phyloP scores from a whole-genome alignment of 148 eudicot genomes.

The Arbutus unedo region DNA sequence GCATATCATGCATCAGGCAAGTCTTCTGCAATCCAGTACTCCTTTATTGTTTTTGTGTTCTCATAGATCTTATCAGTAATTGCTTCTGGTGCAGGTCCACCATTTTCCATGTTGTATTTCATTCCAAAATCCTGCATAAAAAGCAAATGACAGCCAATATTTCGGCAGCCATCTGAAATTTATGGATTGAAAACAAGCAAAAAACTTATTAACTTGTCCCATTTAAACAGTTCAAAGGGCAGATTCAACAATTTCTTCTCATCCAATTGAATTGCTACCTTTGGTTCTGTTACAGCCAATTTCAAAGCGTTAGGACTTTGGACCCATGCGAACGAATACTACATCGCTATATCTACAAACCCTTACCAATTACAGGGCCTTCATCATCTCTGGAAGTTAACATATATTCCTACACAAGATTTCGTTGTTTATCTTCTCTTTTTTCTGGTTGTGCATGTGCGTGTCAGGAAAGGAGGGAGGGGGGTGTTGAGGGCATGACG shows the following conservation, averaged over 20 bases:
- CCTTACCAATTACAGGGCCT: background rate
- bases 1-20: constrained; percentile 66
- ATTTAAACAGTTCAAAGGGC: background rate
- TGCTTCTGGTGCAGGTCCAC: constrained; percentile 96
- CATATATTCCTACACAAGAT: too few relatives aligned
- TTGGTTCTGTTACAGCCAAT: background rate
- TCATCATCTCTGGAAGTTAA: background rate
- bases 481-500: too few relatives aligned
- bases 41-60: constrained; percentile 86
- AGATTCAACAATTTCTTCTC: background rate
- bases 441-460: too few relatives aligned
- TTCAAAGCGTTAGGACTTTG: background rate
- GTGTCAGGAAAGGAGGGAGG: too few relatives aligned
- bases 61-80: constrained; percentile 80
- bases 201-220: background rate
- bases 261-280: background rate
- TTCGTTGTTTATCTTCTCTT: too few relatives aligned
- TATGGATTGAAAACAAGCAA: background rate
- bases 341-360: background rate
- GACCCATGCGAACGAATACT: background rate
- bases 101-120: constrained; percentile 98
- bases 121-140: constrained; percentile 84
- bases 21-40: constrained; percentile 80
- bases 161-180: background rate
- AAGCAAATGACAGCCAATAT: background rate